Evolutionary conservation across 306 rosid species (phyloP).

Genomic region (Cucurbita maxima): DNA sequence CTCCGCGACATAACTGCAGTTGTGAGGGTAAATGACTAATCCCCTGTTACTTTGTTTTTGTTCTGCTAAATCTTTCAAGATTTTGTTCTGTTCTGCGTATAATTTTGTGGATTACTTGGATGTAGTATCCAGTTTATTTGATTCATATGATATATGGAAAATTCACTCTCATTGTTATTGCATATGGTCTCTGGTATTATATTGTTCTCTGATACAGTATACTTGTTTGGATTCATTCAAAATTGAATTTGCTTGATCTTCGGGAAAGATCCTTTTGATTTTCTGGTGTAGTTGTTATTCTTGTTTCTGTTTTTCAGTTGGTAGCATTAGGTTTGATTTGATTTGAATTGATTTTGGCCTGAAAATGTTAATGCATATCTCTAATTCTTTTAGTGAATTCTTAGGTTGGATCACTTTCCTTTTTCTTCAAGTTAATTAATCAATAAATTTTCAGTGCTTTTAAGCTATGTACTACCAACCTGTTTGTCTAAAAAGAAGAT

Average conservation of each 20-base stretch:
- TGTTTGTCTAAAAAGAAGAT: background rate
- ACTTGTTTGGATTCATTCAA: background rate
- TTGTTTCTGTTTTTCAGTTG: background rate
- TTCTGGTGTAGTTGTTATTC: background rate
- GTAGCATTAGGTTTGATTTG: background rate
- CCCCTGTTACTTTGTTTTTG: background rate
- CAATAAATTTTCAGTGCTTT: background rate
- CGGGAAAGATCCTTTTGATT: background rate
- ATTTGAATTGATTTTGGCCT: background rate
- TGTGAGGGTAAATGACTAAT: slow-evolving; percentile 23
- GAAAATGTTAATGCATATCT: background rate
- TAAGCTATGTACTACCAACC: background rate
- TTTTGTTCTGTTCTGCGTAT: background rate
- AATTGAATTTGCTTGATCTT: background rate
- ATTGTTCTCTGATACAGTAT: background rate
- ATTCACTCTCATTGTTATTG: background rate
- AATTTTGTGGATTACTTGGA: background rate
- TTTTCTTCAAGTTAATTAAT: background rate
- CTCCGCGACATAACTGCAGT: slow-evolving; percentile 51
- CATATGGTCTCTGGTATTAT: background rate
- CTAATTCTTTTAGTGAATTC: background rate
- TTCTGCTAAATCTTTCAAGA: background rate
- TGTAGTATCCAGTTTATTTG: background rate
- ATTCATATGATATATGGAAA: background rate
- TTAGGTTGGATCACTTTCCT: background rate